Percentiles rank a stretch among this genome's conserved stretches.
phyloP scores from a whole-genome alignment of 768 basidiomycete genomes.

The Leucosporidium yakuticum region DNA sequence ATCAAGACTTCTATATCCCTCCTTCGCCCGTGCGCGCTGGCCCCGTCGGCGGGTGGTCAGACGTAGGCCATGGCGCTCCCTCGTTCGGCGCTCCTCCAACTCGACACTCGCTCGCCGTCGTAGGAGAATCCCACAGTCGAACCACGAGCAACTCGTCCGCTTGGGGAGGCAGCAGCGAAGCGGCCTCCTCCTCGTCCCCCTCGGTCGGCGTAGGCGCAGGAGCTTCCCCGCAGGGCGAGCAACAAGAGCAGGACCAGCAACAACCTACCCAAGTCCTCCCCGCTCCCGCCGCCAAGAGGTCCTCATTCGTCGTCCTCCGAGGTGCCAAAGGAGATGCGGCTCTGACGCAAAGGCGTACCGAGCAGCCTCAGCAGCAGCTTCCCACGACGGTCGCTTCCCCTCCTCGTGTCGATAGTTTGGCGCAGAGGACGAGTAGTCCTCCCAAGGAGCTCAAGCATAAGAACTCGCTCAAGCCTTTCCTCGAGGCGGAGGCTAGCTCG shows the following conservation, averaged over 20 bases:
- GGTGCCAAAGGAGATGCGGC: slow-evolving; percentile 28
- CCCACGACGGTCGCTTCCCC: neutral
- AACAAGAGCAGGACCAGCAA: neutral
- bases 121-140: neutral
- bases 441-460: slow-evolving; percentile 13
- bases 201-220: neutral
- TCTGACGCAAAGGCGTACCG: slow-evolving; percentile 19
- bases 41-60: slow-evolving; percentile 16
- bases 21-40: slow-evolving; percentile 18
- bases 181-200: neutral
- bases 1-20: slow-evolving; percentile 33
- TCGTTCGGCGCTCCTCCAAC: neutral
- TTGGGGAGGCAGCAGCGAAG: neutral
- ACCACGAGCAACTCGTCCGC: neutral
- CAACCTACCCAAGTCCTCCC: neutral
- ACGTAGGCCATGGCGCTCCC: slow-evolving; percentile 16
- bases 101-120: neutral
- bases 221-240: no score
- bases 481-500: slow-evolving; percentile 26
- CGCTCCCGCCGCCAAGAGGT: slow-evolving; percentile 12
- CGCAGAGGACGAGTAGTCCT: neutral
- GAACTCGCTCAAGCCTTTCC: slow-evolving; percentile 32
- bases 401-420: neutral
- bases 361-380: neutral
- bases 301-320: slow-evolving; percentile 30